Base-by-base conservation (phyloP, 192 early-diverging fungal genomes). In the Backusella westeae region DNA sequence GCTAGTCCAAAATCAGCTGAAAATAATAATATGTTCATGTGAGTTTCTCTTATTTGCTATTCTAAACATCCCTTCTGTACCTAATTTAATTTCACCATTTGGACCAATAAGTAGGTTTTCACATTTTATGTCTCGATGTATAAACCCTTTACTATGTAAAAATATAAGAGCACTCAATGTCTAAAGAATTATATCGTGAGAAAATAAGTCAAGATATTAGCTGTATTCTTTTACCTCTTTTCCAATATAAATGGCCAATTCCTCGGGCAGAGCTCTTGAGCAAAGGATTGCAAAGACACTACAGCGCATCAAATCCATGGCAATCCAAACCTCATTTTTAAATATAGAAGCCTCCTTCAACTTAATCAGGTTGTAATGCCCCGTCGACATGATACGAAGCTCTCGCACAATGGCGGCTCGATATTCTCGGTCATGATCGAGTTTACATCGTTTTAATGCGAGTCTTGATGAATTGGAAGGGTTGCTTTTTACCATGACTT, bases 261-360 rank as follows among this genome's bases (percentile, higher is more conserved):
- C 74, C 63, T 82, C 81, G 12, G 81, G 81, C 3, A 82, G 36
- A 6, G 44, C 71, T 17, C 74, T 68, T n/a, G 39, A 38, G 39
- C 77, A 78, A 7, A 82, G 29, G 35, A 82, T 72, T 34, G 77
- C 74, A 78, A 82, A 82, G 0, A 82, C 81, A 44, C 70, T 73
- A n/a, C 81, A 82, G 14, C 52, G 69, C 81, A 82, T 82, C 1
- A 82, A 66, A 72, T 82, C 81, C 81, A 82, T 82, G 26, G 77
- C 77, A 17, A 82, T 82, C 81, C 81, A 82, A 7, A 82, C 67
- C 35, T 76, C 77, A 26, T 73, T 76, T 49, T 72, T 70, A 34
- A 46, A 78, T 34, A 78, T 41, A 17, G 77, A 46, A 23, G 74
- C 74, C 46, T 82, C 81, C 26, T 66, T 59, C 14, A 82, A 63